Conservation (phyloP, 305 asterid genomes). For the Euphrasia arctica region DNA sequence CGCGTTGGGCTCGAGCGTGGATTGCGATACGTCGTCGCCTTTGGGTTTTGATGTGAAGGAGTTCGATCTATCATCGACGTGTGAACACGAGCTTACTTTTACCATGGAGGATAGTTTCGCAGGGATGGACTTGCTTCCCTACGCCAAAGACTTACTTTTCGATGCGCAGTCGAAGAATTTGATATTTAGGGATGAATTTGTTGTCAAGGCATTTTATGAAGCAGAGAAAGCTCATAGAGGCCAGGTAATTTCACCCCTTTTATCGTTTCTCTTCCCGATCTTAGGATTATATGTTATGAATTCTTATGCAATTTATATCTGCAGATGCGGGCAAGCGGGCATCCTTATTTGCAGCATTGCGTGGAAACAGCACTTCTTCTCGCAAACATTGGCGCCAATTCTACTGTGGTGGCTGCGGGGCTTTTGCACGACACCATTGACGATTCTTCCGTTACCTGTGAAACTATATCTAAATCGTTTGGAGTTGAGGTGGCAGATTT, state of each 20-base stretch:
- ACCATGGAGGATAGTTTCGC: constrained; percentile 63
- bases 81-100: constrained; percentile 71
- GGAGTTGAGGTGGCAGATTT: constrained; percentile 84
- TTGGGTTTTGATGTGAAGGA: constrained; percentile 39
- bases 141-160: constrained; percentile 61
- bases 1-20: constrained; percentile 69
- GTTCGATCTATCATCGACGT: constrained; percentile 26
- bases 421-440: constrained; percentile 89
- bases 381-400: constrained; percentile 76
- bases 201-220: constrained; percentile 82
- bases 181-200: constrained; percentile 71
- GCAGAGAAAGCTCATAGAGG: constrained; percentile 98
- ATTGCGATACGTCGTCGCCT: constrained; percentile 41
- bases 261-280: background rate
- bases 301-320: constrained; percentile 24
- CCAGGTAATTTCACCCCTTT: constrained; percentile 50
- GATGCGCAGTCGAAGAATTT: constrained; percentile 65
- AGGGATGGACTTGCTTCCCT: constrained; percentile 46
- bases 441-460: constrained; percentile 67
- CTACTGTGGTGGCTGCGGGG: constrained; percentile 95
- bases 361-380: constrained; percentile 84
- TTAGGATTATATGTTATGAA: constrained; percentile 10
- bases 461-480: constrained; percentile 45
- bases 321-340: constrained; percentile 88
- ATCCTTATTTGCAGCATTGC: constrained; percentile 95